phyloP scores from a whole-genome alignment of 2,329 filamentous ascomycete genomes.

The Sarocladium oryzae region DNA sequence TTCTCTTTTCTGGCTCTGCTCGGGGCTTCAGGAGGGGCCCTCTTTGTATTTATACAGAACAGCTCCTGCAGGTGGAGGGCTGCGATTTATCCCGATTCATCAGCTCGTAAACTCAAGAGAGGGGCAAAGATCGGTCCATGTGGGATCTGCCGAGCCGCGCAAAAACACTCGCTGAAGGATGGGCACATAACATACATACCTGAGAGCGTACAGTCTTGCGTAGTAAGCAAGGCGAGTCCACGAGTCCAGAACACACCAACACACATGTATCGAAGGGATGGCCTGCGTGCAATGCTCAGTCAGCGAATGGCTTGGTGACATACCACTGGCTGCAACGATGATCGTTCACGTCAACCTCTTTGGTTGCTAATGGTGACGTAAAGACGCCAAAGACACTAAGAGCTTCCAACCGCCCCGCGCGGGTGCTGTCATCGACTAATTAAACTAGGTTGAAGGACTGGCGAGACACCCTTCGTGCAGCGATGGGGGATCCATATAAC shows the following conservation, averaged over 20 bases:
- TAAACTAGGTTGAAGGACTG: too few species aligned
- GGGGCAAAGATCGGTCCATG: not conserved
- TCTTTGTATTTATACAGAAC: not conserved
- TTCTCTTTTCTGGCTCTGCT: too few species aligned
- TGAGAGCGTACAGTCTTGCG: not conserved
- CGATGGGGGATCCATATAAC: too few species aligned
- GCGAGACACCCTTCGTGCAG: too few species aligned
- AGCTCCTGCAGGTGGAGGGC: not conserved
- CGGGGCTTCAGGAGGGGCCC: too few species aligned
- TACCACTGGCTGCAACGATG: not conserved
- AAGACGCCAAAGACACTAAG: not conserved
- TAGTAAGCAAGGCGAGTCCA: too few species aligned
- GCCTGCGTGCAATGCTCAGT: too few species aligned
- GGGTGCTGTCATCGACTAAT: too few species aligned
- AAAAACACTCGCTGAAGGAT: too few species aligned
- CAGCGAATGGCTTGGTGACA: too few species aligned
- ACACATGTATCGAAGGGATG: too few species aligned
- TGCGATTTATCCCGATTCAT: conserved; percentile 5
- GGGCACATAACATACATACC: not conserved
- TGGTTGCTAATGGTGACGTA: conserved; percentile 8
- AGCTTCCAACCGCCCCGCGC: not conserved
- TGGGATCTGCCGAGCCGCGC: conserved; percentile 2
- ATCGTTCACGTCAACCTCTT: not conserved
- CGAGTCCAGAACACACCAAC: too few species aligned
- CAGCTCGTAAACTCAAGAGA: conserved; percentile 1